phyloP scores from a whole-genome alignment of 1,284 basidiomycete genomes.

The Papiliotrema terrestris region DNA sequence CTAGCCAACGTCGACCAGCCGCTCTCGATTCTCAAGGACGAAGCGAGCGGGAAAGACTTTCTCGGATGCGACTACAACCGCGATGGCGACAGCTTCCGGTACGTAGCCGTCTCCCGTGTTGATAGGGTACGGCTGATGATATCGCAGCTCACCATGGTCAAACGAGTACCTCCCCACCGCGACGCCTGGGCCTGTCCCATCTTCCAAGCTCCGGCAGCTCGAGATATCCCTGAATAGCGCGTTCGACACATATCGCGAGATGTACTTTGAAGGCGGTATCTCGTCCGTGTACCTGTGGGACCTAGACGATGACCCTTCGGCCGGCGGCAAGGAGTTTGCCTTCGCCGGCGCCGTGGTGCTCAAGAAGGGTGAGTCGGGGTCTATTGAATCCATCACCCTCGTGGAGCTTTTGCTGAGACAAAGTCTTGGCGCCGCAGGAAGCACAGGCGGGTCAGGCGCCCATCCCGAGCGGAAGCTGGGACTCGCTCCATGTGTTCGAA shows the following conservation, averaged over 20 bases:
- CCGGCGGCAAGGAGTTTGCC: slow-evolving; percentile 38
- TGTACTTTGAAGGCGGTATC: slow-evolving; percentile 97
- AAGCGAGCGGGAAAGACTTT: slow-evolving; percentile 71
- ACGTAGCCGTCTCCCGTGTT: slow-evolving; percentile 19
- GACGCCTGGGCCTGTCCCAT: slow-evolving; percentile 81
- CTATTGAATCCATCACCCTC: no score
- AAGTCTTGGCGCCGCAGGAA: slow-evolving; percentile 6
- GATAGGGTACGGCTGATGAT: background rate
- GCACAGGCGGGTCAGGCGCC: background rate
- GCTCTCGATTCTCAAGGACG: slow-evolving; percentile 75
- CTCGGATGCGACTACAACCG: slow-evolving; percentile 97
- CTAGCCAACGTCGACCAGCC: slow-evolving; percentile 95
- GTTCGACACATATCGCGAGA: slow-evolving; percentile 94
- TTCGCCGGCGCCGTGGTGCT: slow-evolving; percentile 96
- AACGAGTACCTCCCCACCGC: slow-evolving; percentile 84
- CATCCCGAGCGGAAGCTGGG: slow-evolving; percentile 64
- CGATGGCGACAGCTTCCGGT: slow-evolving; percentile 94
- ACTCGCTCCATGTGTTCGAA: slow-evolving; percentile 98
- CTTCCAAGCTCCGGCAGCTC: slow-evolving; percentile 77
- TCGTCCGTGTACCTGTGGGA: slow-evolving; percentile 99
- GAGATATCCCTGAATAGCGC: slow-evolving; percentile 93
- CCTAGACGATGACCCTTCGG: slow-evolving; percentile 69
- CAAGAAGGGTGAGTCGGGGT: slow-evolving; percentile 75
- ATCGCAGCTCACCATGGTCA: slow-evolving; percentile 85
- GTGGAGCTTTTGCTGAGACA: slow-evolving; percentile 37